These are phyloP conservation scores for Eutrema japonicum DNA, from an alignment of 345 rosid genomes.

Conservation along the genomic window DNA sequence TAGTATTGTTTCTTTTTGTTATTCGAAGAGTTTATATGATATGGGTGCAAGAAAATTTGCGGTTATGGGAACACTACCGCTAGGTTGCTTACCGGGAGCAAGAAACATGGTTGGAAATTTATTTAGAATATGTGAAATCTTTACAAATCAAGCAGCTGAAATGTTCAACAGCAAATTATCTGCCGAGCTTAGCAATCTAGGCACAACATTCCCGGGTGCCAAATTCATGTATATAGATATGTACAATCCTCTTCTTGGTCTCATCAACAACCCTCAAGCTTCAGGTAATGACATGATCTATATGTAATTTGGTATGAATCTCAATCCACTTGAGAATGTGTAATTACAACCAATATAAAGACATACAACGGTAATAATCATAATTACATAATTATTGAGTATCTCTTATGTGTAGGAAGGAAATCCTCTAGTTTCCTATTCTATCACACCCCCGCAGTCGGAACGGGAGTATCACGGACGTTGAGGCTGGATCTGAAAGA, in stretches of 20 bases:
- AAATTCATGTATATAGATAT: slow-evolving; percentile 52
- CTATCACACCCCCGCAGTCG: too few relatives aligned
- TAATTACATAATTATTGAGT: too few relatives aligned
- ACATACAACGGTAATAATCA: too few relatives aligned
- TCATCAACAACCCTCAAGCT: slow-evolving; percentile 56
- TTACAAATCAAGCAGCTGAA: slow-evolving; percentile 52
- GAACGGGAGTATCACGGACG: too few relatives aligned
- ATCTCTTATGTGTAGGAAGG: too few relatives aligned
- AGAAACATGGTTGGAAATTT: slow-evolving; percentile 47
- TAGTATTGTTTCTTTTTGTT: neutral
- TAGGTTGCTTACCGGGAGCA: slow-evolving; percentile 73
- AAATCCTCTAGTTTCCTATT: too few relatives aligned
- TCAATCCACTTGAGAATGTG: too few relatives aligned
- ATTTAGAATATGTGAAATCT: slow-evolving; percentile 40
- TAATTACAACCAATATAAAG: too few relatives aligned
- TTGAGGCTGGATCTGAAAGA: too few relatives aligned
- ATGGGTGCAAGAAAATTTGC: slow-evolving; percentile 72
- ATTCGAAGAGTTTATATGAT: slow-evolving; percentile 45
- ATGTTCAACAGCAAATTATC: slow-evolving; percentile 60
- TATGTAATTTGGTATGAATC: too few relatives aligned
- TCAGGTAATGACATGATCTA: slow-evolving; percentile 31
- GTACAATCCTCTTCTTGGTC: slow-evolving; percentile 46
- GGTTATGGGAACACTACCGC: slow-evolving; percentile 45
- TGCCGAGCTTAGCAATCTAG: slow-evolving; percentile 40
- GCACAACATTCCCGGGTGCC: slow-evolving; percentile 42